Evolutionary conservation across 495 filamentous ascomycete genomes (phyloP).

Genomic region (Hypoxylon lienhwacheense): DNA sequence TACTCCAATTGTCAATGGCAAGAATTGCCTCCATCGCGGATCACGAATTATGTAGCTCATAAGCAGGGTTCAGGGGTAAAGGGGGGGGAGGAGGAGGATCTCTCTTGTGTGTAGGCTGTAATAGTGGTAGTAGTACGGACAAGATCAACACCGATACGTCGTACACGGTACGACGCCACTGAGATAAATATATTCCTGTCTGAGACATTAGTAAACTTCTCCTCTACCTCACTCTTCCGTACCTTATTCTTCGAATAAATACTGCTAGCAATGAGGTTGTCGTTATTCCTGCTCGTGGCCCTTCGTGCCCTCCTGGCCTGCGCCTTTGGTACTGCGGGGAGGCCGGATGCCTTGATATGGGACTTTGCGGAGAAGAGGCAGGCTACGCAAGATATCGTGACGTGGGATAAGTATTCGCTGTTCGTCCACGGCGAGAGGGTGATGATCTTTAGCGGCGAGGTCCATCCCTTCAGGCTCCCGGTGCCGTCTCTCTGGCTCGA

Average conservation of each 20-base stretch:
- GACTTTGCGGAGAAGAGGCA: conserved; percentile 17
- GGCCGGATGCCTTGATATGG: conserved; percentile 21
- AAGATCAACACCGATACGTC: conserved; percentile 5
- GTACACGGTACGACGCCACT: conserved; percentile 2
- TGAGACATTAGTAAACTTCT: not conserved
- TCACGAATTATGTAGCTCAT: no score
- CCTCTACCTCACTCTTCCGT: not conserved
- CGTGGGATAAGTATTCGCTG: conserved; percentile 74
- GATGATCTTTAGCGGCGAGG: conserved; percentile 72
- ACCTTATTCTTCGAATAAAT: not conserved
- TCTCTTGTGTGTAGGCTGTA: no score
- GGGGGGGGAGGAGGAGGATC: no score
- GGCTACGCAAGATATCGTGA: conserved; percentile 47
- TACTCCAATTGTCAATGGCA: no score
- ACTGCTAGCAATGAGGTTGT: conserved; percentile 18
- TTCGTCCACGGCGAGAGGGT: conserved; percentile 71
- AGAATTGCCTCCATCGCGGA: conserved; percentile 14
- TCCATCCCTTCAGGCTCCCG: conserved; percentile 74
- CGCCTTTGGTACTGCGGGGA: conserved; percentile 15
- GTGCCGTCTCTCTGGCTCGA: conserved; percentile 73
- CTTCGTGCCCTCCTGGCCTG: conserved; percentile 24
- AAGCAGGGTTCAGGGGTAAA: conserved; percentile 1
- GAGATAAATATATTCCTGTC: conserved; percentile 12
- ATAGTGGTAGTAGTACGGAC: conserved; percentile 19
- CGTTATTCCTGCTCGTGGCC: conserved; percentile 16